Base-by-base conservation (phyloP, 352 stramenopile species). In the Pythium scleroteichum region DNA sequence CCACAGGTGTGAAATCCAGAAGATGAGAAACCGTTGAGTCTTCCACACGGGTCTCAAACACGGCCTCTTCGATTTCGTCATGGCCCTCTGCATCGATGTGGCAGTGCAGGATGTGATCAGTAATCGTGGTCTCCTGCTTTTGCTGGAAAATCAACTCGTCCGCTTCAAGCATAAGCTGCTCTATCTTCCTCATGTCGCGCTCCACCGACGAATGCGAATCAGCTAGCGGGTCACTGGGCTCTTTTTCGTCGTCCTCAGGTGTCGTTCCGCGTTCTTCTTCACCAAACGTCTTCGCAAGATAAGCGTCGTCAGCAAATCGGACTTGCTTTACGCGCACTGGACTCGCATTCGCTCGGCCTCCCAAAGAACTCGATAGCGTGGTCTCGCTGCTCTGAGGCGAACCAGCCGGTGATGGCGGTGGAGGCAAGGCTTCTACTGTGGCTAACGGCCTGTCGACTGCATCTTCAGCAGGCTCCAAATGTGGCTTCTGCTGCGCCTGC, bases 121-220 rank as follows among this genome's bases (percentile, higher is more conserved):
- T 65, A 10, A 65, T 40, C 5, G 56, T 20, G 0, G 39, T 46
- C n/a, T 49, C 42, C 22, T 33, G 22, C 0, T 45, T 48, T 46
- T 45, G 57, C 4, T 52, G 33, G 14, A 44, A 24, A n/a, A 65
- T 51, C 16, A 65, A 41, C 32, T 59, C 58, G 16, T 65, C 58
- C 10, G 53, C 58, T 16, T 59, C 58, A 22, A 32, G 40, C 58
- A 65, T 42, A 17, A 65, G 23, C n/a, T 54, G 20, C n/a, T 65
- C 58, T 0, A 13, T 38, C 17, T 59, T 20, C 8, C 24, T 49
- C 10, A 59, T 53, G 9, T 65, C 58, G 24, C 58, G 40, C 0
- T 46, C 29, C 0, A 47, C 32, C 1, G 58, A 65, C 4, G 58
- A 59, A 23, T 65, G 58, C 27, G 58, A 65, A 9, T 65, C 58